Evolutionary conservation across 148 eudicot genomes (phyloP), one percentile per base, ranked within the genome.

Genomic region (Arctostaphylos glauca): DNA sequence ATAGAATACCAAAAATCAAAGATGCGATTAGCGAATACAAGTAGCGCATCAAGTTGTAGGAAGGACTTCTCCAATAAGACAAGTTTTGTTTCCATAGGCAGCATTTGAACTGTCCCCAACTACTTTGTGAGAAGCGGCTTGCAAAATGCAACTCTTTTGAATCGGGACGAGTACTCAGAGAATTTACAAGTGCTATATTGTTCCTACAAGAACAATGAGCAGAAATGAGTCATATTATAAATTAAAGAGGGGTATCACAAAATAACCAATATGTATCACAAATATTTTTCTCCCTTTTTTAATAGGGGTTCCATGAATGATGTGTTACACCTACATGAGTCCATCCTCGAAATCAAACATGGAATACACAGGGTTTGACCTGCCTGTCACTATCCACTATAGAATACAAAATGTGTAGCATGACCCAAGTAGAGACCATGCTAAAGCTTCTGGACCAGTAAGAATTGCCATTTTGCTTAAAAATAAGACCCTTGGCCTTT

Each of bases 51-150:
- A 93, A 80, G 89, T 87, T 95, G 89, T 93, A 95, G 0, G 97
- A 85, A 74, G 98, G 97, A 83, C 88, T 95, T 90, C 98, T 91
- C 98, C 98, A 95, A 71, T 93, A 95, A 64, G 98, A 95, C 84
- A 86, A 86, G 74, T 90, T 80, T 50, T 87, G 94, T 87, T 93
- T 95, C 98, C 98, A 93, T 5, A 95, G 87, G 86, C 98, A 95
- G 38, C 89, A 86, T 84, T 85, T 92, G 84, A 89, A 95, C 72
- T 95, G 98, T 74, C 86, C 93, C 97, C 97, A 93, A 74, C 90
- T 91, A 81, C 84, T 91, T 81, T 86, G 91, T 60, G 97, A 70
- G 78, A 87, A 95, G n/a, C 85, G 92, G 5, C 89, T 88, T 8
- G 81, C 85, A 70, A 95, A 95, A 56, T 84, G 87, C 49, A 92